Evolutionary conservation across 2,329 filamentous ascomycete genomes (phyloP).

Genomic region (Herpotrichia juniperi): DNA sequence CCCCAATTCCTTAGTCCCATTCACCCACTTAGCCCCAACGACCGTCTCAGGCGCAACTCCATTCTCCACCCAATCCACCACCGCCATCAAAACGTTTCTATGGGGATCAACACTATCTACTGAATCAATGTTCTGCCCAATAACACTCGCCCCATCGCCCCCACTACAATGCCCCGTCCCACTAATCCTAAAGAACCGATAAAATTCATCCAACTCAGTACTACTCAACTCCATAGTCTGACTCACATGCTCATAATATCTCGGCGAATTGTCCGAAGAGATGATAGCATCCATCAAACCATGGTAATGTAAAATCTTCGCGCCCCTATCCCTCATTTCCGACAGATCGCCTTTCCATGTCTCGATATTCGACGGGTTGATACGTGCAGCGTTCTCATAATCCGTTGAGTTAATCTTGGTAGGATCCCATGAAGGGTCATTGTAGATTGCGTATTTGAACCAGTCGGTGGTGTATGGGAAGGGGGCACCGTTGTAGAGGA

Average conservation of each 20-base stretch:
- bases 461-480: constrained; percentile 55
- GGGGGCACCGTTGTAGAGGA: constrained; percentile 48
- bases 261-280: constrained; percentile 50
- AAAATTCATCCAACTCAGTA: constrained; percentile 49
- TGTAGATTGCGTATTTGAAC: constrained; percentile 57
- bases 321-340: constrained; percentile 45
- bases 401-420: constrained; percentile 47
- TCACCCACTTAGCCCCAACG: constrained; percentile 37
- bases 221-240: constrained; percentile 48
- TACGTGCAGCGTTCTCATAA: constrained; percentile 44
- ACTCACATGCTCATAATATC: constrained; percentile 57
- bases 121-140: constrained; percentile 32
- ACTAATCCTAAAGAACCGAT: constrained; percentile 59
- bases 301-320: constrained; percentile 56
- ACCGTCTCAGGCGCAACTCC: constrained; percentile 49
- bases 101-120: constrained; percentile 40
- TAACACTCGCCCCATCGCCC: constrained; percentile 53
- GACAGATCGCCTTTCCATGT: constrained; percentile 51
- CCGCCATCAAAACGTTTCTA: constrained; percentile 54
- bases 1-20: constrained; percentile 33
- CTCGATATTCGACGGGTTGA: constrained; percentile 47
- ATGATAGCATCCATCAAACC: constrained; percentile 54
- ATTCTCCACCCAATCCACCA: constrained; percentile 57
- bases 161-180: constrained; percentile 60
- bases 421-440: constrained; percentile 52